A percentile compares a stretch with the other conserved stretches of the same genome.
Evolutionary conservation across 2,329 filamentous ascomycete genomes (phyloP).

Genomic region (Calonectria crousiana): DNA sequence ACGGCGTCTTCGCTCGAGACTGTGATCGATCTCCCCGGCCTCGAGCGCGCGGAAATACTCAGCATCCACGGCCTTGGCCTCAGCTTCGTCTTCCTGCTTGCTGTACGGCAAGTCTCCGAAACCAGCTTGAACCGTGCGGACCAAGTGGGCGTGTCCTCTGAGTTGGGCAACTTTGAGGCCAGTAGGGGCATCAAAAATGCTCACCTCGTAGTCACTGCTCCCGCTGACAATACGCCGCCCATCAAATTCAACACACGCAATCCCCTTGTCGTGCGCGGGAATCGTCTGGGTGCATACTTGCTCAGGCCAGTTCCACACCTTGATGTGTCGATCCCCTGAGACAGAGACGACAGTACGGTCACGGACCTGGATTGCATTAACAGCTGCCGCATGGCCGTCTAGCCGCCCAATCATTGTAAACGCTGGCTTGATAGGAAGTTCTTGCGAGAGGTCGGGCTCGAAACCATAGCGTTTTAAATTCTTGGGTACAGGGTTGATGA

Average conservation of each 20-base stretch:
- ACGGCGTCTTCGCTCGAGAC: slow-evolving; percentile 47
- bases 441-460: slow-evolving; percentile 58
- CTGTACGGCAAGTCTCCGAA: slow-evolving; percentile 91
- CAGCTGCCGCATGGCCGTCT: slow-evolving; percentile 88
- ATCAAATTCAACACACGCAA: slow-evolving; percentile 97
- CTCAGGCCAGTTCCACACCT: slow-evolving; percentile 91
- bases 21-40: slow-evolving; percentile 60
- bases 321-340: slow-evolving; percentile 93
- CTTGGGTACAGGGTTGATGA: slow-evolving; percentile 65
- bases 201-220: slow-evolving; percentile 95
- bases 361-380: slow-evolving; percentile 94
- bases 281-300: slow-evolving; percentile 83
- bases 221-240: slow-evolving; percentile 93
- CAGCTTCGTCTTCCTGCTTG: slow-evolving; percentile 77
- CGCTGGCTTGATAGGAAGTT: slow-evolving; percentile 68
- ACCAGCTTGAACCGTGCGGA: slow-evolving; percentile 93
- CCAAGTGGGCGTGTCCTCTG: slow-evolving; percentile 83
- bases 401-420: slow-evolving; percentile 84
- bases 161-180: slow-evolving; percentile 92
- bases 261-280: slow-evolving; percentile 91
- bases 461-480: slow-evolving; percentile 68
- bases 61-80: slow-evolving; percentile 79
- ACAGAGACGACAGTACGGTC: slow-evolving; percentile 91
- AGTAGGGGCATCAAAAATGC: slow-evolving; percentile 90
- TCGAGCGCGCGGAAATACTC: slow-evolving; percentile 75